Base-by-base conservation (phyloP, 805 yeast genomes). In the Candida glaebosa region DNA sequence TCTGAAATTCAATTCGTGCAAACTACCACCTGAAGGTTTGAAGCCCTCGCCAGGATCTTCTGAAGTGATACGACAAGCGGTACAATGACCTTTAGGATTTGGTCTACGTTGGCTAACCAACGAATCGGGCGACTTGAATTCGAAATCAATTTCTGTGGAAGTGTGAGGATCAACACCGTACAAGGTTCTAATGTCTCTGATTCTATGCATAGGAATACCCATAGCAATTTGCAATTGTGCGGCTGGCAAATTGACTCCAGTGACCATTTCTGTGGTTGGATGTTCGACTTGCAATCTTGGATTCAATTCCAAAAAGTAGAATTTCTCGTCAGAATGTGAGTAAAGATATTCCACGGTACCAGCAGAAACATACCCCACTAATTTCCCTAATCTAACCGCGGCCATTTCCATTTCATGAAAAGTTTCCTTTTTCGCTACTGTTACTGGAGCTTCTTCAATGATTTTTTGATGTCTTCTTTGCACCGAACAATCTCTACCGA, bases 21-120 rank as follows among this genome's bases (percentile, higher is more conserved):
- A 76, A 41, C 89, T 81, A 72, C 99, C 99, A 60, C 96, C 95
- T 31, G 96, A 87, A 40, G 99, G 99, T 68, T 93, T 93, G 79
- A 93, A 93, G 37, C 99, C 99, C 71, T 91, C 97, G 60, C 96
- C 95, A 37, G 99, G 99, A 69, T 93, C 99, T 69, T 93, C 99
- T 10, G 96, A 87, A 26, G 99, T 93, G 65, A 93, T 93, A 75
- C 99, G 89, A 72, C 98, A 91, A 39, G 99, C 99, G 37, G 98
- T 93, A 67, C 96, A 87, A 67, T 93, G 99, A 46, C 99, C 99
- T 73, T 88, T 89, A 55, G 99, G 99, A 52, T 75, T 78, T 28
- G 99, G 99, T 54, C 80, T 81, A 65, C 97, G 82, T 72, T 93
- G 99, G 42, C 84, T 77, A 52, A 80, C 76, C 50, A 80, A 71